Percentiles rank a stretch among this genome's conserved stretches.
phyloP scores from a whole-genome alignment of 129 eudicot species.

The Dittrichia graveolens region DNA sequence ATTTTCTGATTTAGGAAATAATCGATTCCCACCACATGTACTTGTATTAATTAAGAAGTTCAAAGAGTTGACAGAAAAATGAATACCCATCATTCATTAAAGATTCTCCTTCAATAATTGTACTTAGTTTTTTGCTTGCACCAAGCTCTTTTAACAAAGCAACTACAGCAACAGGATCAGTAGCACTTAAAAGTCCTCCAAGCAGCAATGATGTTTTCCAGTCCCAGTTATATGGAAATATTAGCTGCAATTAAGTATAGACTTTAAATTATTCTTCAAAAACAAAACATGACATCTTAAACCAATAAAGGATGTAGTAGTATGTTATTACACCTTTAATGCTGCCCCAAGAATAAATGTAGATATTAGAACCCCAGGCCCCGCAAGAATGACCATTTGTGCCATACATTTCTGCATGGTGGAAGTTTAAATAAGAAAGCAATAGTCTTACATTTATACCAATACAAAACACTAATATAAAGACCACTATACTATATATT shows the following conservation, averaged over 20 bases:
- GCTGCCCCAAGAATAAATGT: slow-evolving; percentile 80
- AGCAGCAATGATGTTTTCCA: slow-evolving; percentile 94
- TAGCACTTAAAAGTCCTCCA: slow-evolving; percentile 97
- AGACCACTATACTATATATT: too few relatives aligned
- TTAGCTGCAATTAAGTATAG: slow-evolving; percentile 42
- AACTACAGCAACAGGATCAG: slow-evolving; percentile 97
- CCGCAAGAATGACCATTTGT: slow-evolving; percentile 95
- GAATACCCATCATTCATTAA: slow-evolving; percentile 94
- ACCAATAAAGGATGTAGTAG: background rate
- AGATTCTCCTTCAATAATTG: slow-evolving; percentile 97
- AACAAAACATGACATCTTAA: background rate
- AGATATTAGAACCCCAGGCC: slow-evolving; percentile 91
- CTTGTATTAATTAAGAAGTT: background rate
- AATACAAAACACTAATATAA: background rate
- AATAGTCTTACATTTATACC: slow-evolving; percentile 5
- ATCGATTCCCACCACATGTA: background rate
- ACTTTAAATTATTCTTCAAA: background rate
- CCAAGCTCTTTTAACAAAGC: slow-evolving; percentile 94
- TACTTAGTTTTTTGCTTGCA: slow-evolving; percentile 91
- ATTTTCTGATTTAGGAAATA: too few relatives aligned
- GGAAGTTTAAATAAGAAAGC: background rate
- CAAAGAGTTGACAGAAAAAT: background rate
- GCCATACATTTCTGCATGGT: slow-evolving; percentile 69
- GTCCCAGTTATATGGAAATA: slow-evolving; percentile 87
- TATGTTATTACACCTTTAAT: slow-evolving; percentile 57